These are phyloP conservation scores for Blastocystis sp. DNA, from an alignment of 352 stramenopile genomes.

Conservation along the genomic window DNA sequence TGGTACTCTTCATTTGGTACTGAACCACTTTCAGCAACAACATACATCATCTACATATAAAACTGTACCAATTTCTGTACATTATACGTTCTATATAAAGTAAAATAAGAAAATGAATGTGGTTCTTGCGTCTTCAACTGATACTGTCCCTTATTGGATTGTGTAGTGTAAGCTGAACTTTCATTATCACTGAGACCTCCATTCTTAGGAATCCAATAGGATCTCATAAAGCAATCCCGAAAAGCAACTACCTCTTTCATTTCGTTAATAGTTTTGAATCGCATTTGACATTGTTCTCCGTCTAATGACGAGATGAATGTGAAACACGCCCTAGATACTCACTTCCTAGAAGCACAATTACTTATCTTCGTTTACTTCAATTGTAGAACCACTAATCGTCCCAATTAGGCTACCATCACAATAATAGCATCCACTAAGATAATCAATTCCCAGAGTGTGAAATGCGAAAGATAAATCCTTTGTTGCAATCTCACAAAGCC, in stretches of 20 bases:
- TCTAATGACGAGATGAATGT: not conserved
- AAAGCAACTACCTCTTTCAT: not conserved
- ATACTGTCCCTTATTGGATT: not conserved
- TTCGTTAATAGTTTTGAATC: not conserved
- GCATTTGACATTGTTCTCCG: not conserved
- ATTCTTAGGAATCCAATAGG: not conserved
- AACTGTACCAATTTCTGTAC: not conserved
- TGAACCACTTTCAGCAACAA: not conserved
- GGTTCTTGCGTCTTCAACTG: not conserved
- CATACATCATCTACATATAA: slow-evolving; percentile 35
- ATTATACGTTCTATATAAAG: slow-evolving; percentile 9
- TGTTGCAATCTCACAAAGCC: slow-evolving; percentile 23
- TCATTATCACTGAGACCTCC: not conserved
- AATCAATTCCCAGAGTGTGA: slow-evolving; percentile 2
- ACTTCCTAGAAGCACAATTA: not conserved
- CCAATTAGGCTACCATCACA: not conserved
- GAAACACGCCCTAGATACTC: not conserved
- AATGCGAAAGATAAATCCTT: not conserved
- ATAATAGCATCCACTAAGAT: slow-evolving; percentile 48
- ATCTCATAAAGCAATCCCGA: not conserved
- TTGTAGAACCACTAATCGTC: not conserved
- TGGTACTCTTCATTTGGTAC: not conserved
- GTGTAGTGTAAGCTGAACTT: not conserved
- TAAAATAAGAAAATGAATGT: not conserved
- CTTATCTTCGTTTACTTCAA: not conserved